These are phyloP conservation scores for Globisporangium apiculatum DNA, from an alignment of 352 stramenopile genomes.

Conservation along the genomic window DNA sequence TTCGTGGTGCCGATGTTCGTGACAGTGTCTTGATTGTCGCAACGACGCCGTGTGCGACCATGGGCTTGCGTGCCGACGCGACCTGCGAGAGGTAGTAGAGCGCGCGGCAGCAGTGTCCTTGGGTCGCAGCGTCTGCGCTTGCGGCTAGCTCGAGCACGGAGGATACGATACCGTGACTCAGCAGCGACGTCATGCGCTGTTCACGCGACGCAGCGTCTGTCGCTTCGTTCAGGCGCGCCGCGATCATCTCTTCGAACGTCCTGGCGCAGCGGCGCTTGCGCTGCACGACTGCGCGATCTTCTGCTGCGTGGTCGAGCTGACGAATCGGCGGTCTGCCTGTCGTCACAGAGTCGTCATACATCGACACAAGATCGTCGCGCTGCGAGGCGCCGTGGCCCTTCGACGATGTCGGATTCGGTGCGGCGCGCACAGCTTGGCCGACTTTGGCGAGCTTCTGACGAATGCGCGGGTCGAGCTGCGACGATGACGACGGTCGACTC, in stretches of 20 bases:
- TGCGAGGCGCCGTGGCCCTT: no score
- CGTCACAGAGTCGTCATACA: not conserved
- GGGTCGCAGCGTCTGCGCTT: slow-evolving; percentile 38
- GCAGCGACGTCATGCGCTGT: slow-evolving; percentile 24
- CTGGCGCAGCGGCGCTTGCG: slow-evolving; percentile 64
- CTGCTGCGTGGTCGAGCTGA: slow-evolving; percentile 10
- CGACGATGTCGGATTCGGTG: not conserved
- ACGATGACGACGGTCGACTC: slow-evolving; percentile 15
- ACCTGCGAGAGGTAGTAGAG: slow-evolving; percentile 56
- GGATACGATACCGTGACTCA: slow-evolving; percentile 63
- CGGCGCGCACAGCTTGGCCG: not conserved
- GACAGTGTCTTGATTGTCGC: slow-evolving; percentile 35
- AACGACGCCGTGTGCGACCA: slow-evolving; percentile 49
- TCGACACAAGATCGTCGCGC: no score
- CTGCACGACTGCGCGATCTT: slow-evolving; percentile 23
- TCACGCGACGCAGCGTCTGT: slow-evolving; percentile 5
- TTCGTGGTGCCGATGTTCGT: slow-evolving; percentile 18
- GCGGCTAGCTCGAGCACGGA: slow-evolving; percentile 41
- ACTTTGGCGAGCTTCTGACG: slow-evolving; percentile 13
- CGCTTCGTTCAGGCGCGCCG: slow-evolving; percentile 21
- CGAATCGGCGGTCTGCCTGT: slow-evolving; percentile 7
- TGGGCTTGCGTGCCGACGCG: slow-evolving; percentile 32
- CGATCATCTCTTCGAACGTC: slow-evolving; percentile 76
- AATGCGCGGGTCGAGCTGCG: slow-evolving; percentile 9
- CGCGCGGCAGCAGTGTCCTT: slow-evolving; percentile 58